Base-by-base conservation (phyloP, 331 rosid genomes). In the Pyracantha coccinea region DNA sequence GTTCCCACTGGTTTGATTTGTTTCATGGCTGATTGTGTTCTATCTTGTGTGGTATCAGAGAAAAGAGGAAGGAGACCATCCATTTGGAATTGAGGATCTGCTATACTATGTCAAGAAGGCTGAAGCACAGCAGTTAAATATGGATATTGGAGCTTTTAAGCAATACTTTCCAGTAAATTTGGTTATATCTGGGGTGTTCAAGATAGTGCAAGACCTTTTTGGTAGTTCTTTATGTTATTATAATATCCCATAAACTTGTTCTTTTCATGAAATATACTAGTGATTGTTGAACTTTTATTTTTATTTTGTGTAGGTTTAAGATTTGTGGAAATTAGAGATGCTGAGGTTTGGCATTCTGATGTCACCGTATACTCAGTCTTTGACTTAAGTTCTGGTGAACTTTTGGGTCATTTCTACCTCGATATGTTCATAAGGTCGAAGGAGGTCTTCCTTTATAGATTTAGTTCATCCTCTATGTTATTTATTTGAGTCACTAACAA, bases 281-380 rank as follows among this genome's bases (percentile, higher is more conserved):
- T 76, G 72, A 76, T 69, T 60, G 29, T 4, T 12, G 69, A 60
- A 55, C 73, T 75, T n/a, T 47, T 74, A 25, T 71, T 23, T 60
- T 69, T 71, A 69, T 71, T 76, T 35, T 44, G 19, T 73, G 58
- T 82, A 92, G 99, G 99, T 79, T 83, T 94, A 78, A 83, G 89
- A 86, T 90, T 94, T 86, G 96, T 85, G 74, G 93, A 94, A 84
- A 83, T 88, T 78, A 60, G 64, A 68, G 93, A 87, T 81, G 87
- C 90, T 53, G 96, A 92, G 84, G 90, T 90, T 79, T 94, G 99
- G 99, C 90, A 92, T 81, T 31, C 69, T 73, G 97, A 94, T 89
- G 96, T 94, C 65, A 75, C 85, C 67, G 79, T 85, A 54, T 91
- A 85, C 80, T 85, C 97, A 58, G 96, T 90, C 59, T 79, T 85